Percentiles rank a stretch among this genome's conserved stretches.
Conservation (phyloP, 2,329 filamentous ascomycete species). For the Trichophyton rubrum region DNA sequence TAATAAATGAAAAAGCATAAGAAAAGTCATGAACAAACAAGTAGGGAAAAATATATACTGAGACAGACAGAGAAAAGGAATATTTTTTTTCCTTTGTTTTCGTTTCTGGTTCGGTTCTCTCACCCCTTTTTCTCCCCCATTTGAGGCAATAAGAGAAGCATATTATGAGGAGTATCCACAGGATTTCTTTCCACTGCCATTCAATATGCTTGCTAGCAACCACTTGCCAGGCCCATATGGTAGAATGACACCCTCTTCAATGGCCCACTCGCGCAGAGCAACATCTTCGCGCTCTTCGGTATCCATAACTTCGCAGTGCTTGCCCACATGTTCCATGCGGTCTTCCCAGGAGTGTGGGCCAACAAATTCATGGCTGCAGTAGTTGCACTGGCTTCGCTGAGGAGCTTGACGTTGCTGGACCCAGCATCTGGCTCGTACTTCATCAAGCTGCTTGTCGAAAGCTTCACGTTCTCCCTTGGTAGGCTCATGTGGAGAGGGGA, state of each 20-base stretch:
- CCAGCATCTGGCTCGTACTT: conserved; percentile 48
- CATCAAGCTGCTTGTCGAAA: conserved; percentile 43
- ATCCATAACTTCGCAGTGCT: conserved; percentile 57
- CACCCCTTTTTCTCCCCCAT: neutral
- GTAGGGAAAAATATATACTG: neutral
- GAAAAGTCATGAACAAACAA: neutral
- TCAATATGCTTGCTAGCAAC: conserved; percentile 10
- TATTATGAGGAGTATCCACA: conserved; percentile 4
- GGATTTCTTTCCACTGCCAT: neutral
- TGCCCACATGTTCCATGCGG: conserved; percentile 76
- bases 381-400: conserved; percentile 44
- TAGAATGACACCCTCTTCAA: conserved; percentile 23
- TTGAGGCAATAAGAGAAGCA: neutral
- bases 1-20: neutral
- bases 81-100: neutral
- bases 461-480: conserved; percentile 22
- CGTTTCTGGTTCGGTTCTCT: neutral
- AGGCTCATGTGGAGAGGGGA: conserved; percentile 18
- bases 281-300: conserved; percentile 29
- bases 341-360: conserved; percentile 61
- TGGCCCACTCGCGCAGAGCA: conserved; percentile 30
- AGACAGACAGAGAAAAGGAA: neutral
- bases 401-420: conserved; percentile 52
- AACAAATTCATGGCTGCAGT: conserved; percentile 49
- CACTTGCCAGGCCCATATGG: conserved; percentile 14